These are phyloP conservation scores for Camelina laxa DNA, from an alignment of 345 rosid genomes.

Conservation along the genomic window DNA sequence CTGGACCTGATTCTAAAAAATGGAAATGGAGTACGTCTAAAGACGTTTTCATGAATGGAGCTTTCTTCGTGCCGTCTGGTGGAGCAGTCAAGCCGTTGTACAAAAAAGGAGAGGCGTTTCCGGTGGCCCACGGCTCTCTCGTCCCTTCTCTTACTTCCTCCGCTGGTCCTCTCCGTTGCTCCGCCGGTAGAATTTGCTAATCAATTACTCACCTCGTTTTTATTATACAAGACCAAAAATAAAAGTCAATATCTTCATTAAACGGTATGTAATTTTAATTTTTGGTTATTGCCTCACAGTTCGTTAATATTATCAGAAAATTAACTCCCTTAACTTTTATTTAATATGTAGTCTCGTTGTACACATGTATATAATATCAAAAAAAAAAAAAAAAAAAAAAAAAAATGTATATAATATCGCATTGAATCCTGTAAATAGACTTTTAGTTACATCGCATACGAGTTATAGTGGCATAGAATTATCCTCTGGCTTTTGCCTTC, in stretches of 20 bases:
- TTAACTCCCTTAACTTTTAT: too few species aligned
- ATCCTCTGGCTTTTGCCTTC: too few species aligned
- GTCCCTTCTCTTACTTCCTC: conserved; percentile 68
- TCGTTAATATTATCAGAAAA: too few species aligned
- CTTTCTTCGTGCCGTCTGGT: conserved; percentile 72
- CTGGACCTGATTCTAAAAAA: conserved; percentile 36
- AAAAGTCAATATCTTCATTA: neutral
- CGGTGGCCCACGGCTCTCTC: conserved; percentile 55
- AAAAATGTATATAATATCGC: too few species aligned
- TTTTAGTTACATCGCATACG: too few species aligned
- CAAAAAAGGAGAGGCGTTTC: conserved; percentile 50
- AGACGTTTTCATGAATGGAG: conserved; percentile 75
- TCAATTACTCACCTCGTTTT: neutral
- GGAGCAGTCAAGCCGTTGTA: conserved; percentile 59
- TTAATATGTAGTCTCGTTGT: too few species aligned
- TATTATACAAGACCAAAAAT: neutral
- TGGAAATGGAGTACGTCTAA: conserved; percentile 80
- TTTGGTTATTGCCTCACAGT: neutral
- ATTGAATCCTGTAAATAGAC: too few species aligned
- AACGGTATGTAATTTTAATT: neutral
- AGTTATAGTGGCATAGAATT: too few species aligned
- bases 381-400: too few species aligned
- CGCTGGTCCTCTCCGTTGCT: conserved; percentile 68
- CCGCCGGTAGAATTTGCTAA: conserved; percentile 49
- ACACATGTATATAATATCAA: too few species aligned